Base-by-base conservation (phyloP, 208 protist species). In the Phytomonas francai region DNA sequence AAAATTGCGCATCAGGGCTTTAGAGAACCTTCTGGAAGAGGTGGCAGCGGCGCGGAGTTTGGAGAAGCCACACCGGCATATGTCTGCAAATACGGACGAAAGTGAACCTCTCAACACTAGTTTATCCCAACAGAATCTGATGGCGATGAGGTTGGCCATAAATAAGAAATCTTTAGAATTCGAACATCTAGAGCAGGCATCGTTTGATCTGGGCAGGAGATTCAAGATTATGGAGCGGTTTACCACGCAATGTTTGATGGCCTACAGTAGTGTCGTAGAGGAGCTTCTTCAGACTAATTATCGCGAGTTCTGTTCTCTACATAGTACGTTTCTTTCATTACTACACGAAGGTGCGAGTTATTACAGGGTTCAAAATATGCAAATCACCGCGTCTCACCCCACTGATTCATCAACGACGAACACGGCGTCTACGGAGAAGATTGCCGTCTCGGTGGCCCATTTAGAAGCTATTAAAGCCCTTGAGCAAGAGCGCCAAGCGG, bases 251-350 rank as follows among this genome's bases (percentile, higher is more conserved):
- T 59, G 69, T 9, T 25, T 79, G 12, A 31, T 79, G 61, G 51
- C 62, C 6, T 92, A 75, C 69, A 62, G 71, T 7, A 75, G 87
- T 1, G 73, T 36, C 12, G 69, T 63, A 32, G 59, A 74, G 2
- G 71, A 73, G 29, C 59, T 80, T n/a, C 19, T 81, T 25, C 76
- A 76, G 14, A 65, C 68, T 8, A 77, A 79, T 30, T 89, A 89
- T 59, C 71, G 71, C 27, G 81, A 92, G 63, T 89, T 83, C 63
- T 68, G 67, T 14, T 77, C 77, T 2, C 32, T 86, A 59, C 72
- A 74, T 0, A 42, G 69, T 61, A 31, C 79, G 16, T 78, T 92
- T 64, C 76, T 92, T 11, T 74, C 74, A 51, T 72, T 70, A 25
- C 8, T 89, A 19, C 67, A 77, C 19, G 81, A 83, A 56, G n/a